Evolutionary conservation across 2,329 filamentous ascomycete genomes (phyloP), one percentile per base, ranked within the genome.

Genomic region (Aspergillus nomiae): DNA sequence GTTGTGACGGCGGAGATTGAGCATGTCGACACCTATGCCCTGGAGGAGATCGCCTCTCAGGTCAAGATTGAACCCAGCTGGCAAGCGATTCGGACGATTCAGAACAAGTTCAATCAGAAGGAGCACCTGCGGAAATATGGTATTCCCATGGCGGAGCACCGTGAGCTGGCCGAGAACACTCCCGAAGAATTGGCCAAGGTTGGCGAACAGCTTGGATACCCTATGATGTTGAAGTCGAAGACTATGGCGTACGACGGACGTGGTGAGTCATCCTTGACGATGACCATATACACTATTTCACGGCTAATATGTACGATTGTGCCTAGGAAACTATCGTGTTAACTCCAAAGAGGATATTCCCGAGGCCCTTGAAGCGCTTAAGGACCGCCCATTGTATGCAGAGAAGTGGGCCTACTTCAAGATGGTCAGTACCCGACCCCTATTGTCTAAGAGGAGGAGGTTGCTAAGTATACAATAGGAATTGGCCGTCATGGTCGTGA

Each of bases 91-190:
- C 87, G 92, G 34, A 88, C 90, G 21, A 96, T 98, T 72, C 94
- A 97, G 82, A 92, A 98, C 82, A 98, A 98, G 82, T 97, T 87
- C 75, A 82, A 87, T 65, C 94, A 98, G 76, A 97, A 98, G 80
- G 86, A 91, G 75, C 90, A 96, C 74, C 83, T 97, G 60, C 81
- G 83, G 51, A 83, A 86, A 66, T 82, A 87, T 65, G 87, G 85
- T 0, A 88, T 97, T 7, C 88, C 90, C 26, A 89, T 92, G 62
- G 91, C 92, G 1, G 84, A 88, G 51, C 91, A 92, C 70, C 81
- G 89, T 58, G 85, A 89, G 30, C 79, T 96, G 54, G 84, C 86
- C 12, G 80, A 84, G n/a, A 82, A 83, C 56, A 86, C 87, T 60
- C 79, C 82, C 7, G 80, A 84, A 45, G 89, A 89, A 14, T 80